Evolutionary conservation across 345 rosid species (phyloP).

Genomic region (Acer campestre): DNA sequence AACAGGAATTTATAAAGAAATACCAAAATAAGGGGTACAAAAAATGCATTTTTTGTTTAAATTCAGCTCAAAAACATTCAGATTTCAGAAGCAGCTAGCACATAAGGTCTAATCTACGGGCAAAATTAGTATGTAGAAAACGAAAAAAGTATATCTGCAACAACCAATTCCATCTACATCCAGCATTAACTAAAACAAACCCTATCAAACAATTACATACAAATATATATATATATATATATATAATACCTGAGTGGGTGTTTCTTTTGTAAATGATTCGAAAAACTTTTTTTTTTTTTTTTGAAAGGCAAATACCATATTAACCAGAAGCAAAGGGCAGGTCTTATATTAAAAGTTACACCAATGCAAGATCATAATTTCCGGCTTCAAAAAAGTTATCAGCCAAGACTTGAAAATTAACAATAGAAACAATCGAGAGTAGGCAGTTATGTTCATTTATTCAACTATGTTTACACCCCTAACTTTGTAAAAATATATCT

Average conservation of each 20-base stretch:
- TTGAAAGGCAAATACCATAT: constrained; percentile 18
- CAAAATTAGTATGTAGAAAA: not conserved
- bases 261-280: constrained; percentile 44
- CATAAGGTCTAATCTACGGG: not conserved
- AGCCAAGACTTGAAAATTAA: not conserved
- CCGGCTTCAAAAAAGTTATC: not conserved
- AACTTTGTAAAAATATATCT: not conserved
- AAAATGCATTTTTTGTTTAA: not conserved
- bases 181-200: not conserved
- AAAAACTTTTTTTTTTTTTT: constrained; percentile 19
- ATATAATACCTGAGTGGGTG: constrained; percentile 41
- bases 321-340: constrained; percentile 14
- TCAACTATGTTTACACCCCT: not conserved
- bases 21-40: not conserved
- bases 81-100: not conserved
- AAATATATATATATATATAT: too few relatives aligned
- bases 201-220: not conserved
- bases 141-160: not conserved
- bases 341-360: constrained; percentile 8
- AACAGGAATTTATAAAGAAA: too few relatives aligned
- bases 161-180: not conserved
- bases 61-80: not conserved
- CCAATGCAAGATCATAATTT: too few relatives aligned
- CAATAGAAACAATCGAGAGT: not conserved
- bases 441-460: not conserved